Evolutionary conservation across 352 stramenopile species (phyloP), one percentile per base, ranked within the genome.

Genomic region (Phytophthora sp.): DNA sequence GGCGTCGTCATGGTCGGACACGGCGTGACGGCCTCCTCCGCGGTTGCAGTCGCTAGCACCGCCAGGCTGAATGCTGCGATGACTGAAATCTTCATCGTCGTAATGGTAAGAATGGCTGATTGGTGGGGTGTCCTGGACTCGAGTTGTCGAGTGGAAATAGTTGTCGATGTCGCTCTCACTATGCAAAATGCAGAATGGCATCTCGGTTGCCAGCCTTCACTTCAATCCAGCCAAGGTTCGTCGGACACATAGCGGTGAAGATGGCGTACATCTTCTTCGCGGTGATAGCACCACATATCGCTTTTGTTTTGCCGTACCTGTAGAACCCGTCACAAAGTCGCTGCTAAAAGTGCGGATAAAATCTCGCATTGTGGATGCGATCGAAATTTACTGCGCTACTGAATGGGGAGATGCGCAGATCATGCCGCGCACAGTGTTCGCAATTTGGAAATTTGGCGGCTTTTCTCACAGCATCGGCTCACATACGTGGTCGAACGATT

Each of bases 131-230:
- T 39, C 38, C 18, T 31, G 39, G 64, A 72, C 64, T 72, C 64
- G 49, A 71, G 24, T 18, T 67, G n/a, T 71, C 62, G 62, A 70
- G 62, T 70, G 41, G 18, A 49, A 49, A n/a, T n/a, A n/a, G n/a
- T n/a, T n/a, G n/a, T n/a, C n/a, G n/a, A n/a, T n/a, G 50, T 70
- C 38, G n/a, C 15, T 60, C 4, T 39, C 26, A 21, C 18, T 49
- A 27, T 21, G 62, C 55, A 65, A 66, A 66, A 60, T 50, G 54
- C 36, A 57, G 55, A 60, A 70, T 70, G 62, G 23, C 18, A n/a
- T n/a, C n/a, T n/a, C n/a, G n/a, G n/a, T n/a, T n/a, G n/a, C n/a
- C n/a, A n/a, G n/a, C n/a, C n/a, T n/a, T n/a, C n/a, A n/a, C n/a
- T n/a, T n/a, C n/a, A n/a, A n/a, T n/a, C n/a, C n/a, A n/a, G n/a